phyloP scores from a whole-genome alignment of 768 basidiomycete genomes.

The Mycena capillaripes region DNA sequence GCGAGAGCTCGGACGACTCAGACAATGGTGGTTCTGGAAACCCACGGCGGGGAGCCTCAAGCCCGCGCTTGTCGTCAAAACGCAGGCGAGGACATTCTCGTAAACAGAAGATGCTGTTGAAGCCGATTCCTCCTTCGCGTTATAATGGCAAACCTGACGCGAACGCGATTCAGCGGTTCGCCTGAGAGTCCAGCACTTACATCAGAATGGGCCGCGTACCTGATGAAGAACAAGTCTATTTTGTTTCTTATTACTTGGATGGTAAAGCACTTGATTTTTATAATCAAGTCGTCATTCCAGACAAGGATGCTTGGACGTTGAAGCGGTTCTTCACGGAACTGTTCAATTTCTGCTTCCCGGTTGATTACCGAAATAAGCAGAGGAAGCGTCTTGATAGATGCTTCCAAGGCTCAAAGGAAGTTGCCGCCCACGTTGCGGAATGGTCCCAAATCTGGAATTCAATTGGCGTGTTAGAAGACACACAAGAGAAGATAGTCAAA shows the following conservation, averaged over 20 bases:
- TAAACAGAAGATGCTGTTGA: not conserved
- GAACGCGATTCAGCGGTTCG: not conserved
- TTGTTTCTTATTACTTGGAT: constrained; percentile 42
- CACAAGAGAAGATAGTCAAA: constrained; percentile 36
- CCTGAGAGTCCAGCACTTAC: not conserved
- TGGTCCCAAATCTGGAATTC: constrained; percentile 38
- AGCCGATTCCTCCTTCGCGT: not conserved
- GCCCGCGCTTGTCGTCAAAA: not conserved
- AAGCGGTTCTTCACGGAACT: not conserved
- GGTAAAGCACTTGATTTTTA: constrained; percentile 41
- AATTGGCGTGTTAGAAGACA: constrained; percentile 34
- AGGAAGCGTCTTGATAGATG: not conserved
- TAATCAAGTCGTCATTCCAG: not conserved
- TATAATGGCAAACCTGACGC: constrained; percentile 1
- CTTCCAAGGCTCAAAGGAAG: constrained; percentile 7
- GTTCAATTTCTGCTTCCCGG: constrained; percentile 46
- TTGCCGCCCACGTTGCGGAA: constrained; percentile 42
- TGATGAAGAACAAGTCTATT: constrained; percentile 29
- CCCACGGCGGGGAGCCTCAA: not conserved
- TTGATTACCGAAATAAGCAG: constrained; percentile 35
- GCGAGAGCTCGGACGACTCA: constrained; percentile 9
- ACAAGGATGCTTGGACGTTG: not conserved
- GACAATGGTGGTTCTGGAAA: not conserved
- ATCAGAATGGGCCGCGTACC: constrained; percentile 21
- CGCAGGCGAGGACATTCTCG: not conserved